Conservation (phyloP, 495 filamentous ascomycete species). For the Endocarpon pusillum region DNA sequence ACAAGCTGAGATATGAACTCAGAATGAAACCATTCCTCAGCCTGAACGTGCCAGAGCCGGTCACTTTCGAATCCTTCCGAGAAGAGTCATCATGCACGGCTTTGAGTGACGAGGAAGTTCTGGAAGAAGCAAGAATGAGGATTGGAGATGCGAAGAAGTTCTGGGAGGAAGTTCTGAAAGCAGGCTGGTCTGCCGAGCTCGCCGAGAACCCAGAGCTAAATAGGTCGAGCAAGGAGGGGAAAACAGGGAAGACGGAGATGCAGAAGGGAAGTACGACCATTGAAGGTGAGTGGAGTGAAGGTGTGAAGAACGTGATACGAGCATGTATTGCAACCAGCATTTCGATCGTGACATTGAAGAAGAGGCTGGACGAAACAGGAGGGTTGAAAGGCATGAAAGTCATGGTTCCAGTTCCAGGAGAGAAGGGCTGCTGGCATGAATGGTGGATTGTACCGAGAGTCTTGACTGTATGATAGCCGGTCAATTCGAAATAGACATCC, state of each 20-base stretch:
- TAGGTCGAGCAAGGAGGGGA: constrained; percentile 21
- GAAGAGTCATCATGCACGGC: constrained; percentile 24
- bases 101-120: constrained; percentile 25
- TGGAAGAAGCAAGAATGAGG: constrained; percentile 42
- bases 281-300: constrained; percentile 40
- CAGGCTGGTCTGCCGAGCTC: constrained; percentile 11
- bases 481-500: constrained; percentile 5
- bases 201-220: constrained; percentile 4
- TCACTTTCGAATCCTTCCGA: constrained; percentile 43
- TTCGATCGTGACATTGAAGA: constrained; percentile 39
- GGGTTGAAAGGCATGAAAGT: constrained; percentile 25
- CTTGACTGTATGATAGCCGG: too few relatives aligned
- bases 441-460: constrained; percentile 69
- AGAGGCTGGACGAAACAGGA: constrained; percentile 15
- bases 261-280: constrained; percentile 18
- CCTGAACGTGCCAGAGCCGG: constrained; percentile 54
- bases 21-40: constrained; percentile 77
- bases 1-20: constrained; percentile 60
- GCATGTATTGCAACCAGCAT: constrained; percentile 52
- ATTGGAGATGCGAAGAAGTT: constrained; percentile 44
- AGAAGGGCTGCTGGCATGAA: constrained; percentile 43
- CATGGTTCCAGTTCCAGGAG: constrained; percentile 33
- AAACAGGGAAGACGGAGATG: constrained; percentile 23
- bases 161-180: constrained; percentile 39
- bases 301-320: constrained; percentile 40